Evolutionary conservation across 2,329 filamentous ascomycete species (phyloP), one percentile per base, ranked within the genome.

Genomic region (Claviceps sp.): DNA sequence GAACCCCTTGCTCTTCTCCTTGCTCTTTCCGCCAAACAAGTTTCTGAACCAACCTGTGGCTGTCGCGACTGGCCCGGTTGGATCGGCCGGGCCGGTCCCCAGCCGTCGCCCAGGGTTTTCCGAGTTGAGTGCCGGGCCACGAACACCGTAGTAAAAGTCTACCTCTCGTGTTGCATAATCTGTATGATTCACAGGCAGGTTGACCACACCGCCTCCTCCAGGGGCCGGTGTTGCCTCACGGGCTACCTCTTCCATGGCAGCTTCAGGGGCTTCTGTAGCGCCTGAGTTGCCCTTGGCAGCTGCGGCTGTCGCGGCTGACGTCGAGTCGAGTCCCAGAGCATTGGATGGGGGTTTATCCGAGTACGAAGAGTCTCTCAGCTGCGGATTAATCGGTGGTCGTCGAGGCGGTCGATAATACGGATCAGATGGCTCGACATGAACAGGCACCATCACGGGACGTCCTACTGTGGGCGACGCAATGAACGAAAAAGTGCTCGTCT

Each of bases 91-190:
- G 0, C 93, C 93, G 4, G 93, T 98, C 61, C 93, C 91, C 49
- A 96, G 74, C 64, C 87, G 91, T 48, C 93, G 79, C 19, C 87
- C 89, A 0, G 86, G 85, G 3, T 82, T 82, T 55, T 89, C 87
- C 1, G 89, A 86, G 59, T 85, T 90, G 13, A 97, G 71, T 1
- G 91, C 89, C 19, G 89, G 88, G 0, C 93, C 93, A 38, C 93
- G 82, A 17, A 95, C 86, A 10, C 89, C 87, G 61, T 98, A 97
- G 68, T 97, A 97, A 61, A 95, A 95, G 65, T 98, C 93, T 0
- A 94, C 89, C 67, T 98, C 93, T 52, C 93, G 84, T 1, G 91
- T 93, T 2, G 90, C 85, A 63, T 97, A 97, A 63, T 98, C 91
- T 1, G 86, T 84, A 47, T 81, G 76, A 22, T 80, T 82, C 1